Conservation (phyloP, 208 protist genomes). For the Acanthamoeba royreba region DNA sequence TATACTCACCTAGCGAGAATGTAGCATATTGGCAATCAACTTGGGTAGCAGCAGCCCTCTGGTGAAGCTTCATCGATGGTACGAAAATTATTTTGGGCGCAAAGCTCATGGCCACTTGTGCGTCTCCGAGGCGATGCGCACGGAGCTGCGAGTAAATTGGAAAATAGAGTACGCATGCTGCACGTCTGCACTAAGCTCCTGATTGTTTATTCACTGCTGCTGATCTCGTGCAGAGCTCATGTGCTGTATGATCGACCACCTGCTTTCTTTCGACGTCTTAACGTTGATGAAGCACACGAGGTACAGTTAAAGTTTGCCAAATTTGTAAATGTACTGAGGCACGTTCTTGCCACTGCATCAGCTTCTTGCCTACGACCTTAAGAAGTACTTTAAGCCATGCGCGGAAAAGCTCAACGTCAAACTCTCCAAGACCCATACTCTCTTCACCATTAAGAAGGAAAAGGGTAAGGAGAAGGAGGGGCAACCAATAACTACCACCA, state of each 20-base stretch:
- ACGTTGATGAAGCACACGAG: background rate
- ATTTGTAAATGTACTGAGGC: background rate
- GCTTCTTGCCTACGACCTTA: background rate
- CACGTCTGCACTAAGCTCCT: background rate
- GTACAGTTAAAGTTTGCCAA: background rate
- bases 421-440: background rate
- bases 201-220: background rate
- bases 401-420: background rate
- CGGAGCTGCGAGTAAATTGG: background rate
- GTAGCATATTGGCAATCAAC: background rate
- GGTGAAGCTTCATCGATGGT: background rate
- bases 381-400: background rate
- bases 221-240: background rate
- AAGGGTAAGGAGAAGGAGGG: slow-evolving; percentile 15
- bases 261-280: background rate
- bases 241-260: slow-evolving; percentile 35
- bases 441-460: background rate
- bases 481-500: background rate
- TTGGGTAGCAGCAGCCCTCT: background rate
- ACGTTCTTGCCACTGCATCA: background rate
- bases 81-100: slow-evolving; percentile 12
- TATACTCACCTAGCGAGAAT: background rate
- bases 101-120: slow-evolving; percentile 57
- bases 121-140: slow-evolving; percentile 55
- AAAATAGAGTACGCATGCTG: background rate